Percentiles rank a stretch among this genome's conserved stretches.
Conservation (phyloP, 2,329 filamentous ascomycete genomes). For the Xylariaceae sp. region DNA sequence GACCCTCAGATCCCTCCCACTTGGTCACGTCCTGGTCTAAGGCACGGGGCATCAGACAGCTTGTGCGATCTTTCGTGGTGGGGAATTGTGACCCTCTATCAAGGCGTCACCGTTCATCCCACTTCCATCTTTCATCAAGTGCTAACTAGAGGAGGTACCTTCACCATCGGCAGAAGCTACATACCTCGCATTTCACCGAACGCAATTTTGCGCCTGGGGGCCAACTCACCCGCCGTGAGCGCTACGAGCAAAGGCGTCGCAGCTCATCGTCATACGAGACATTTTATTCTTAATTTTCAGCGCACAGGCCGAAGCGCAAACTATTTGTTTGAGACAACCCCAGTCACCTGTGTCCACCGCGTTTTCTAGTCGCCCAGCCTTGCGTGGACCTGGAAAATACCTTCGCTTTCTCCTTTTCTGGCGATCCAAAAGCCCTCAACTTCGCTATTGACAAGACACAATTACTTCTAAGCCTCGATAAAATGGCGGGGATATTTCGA, state of each 20-base stretch:
- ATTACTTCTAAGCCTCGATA: slow-evolving; percentile 33
- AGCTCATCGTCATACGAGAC: slow-evolving; percentile 45
- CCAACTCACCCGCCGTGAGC: slow-evolving; percentile 36
- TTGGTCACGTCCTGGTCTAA: slow-evolving; percentile 40
- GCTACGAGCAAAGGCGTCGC: slow-evolving; percentile 36
- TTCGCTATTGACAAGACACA: slow-evolving; percentile 19
- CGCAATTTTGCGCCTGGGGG: slow-evolving; percentile 31
- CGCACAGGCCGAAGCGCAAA: slow-evolving; percentile 38
- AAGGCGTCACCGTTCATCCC: slow-evolving; percentile 41
- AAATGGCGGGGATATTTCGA: slow-evolving; percentile 90
- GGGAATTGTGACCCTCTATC: slow-evolving; percentile 42
- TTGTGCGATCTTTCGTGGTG: slow-evolving; percentile 44
- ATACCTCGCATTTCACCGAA: slow-evolving; percentile 35
- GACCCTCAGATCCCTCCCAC: slow-evolving; percentile 40
- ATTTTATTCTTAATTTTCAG: slow-evolving; percentile 44
- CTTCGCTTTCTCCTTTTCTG: slow-evolving; percentile 30
- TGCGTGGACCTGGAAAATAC: slow-evolving; percentile 28
- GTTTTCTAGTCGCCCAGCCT: slow-evolving; percentile 32
- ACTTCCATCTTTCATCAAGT: slow-evolving; percentile 31
- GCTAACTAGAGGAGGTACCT: slow-evolving; percentile 31
- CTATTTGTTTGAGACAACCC: slow-evolving; percentile 42
- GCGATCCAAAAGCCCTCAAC: slow-evolving; percentile 14
- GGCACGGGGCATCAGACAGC: slow-evolving; percentile 43
- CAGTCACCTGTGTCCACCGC: slow-evolving; percentile 30
- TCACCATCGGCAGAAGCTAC: slow-evolving; percentile 34